Conservation (phyloP, 257 asterid genomes). For the Nicotiana tabacum region DNA sequence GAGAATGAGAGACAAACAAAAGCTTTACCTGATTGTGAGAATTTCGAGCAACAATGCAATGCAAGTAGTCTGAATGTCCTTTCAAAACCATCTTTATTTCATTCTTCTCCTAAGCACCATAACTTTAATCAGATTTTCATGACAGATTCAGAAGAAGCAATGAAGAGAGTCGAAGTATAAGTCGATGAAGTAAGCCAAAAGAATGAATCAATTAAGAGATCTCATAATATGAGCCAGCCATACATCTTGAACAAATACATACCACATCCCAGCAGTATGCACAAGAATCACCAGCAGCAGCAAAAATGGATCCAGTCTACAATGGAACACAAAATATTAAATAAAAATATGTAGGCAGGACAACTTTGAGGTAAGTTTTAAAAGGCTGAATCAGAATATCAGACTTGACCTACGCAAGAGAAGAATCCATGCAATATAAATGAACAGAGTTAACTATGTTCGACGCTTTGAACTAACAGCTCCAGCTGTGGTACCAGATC, state of each 20-base stretch:
- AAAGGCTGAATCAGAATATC: background rate
- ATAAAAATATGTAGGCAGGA: background rate
- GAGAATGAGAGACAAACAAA: conserved; percentile 4
- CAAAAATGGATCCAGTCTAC: conserved; percentile 74
- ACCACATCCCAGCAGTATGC: conserved; percentile 99
- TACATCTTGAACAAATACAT: conserved; percentile 33
- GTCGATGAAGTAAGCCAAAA: background rate
- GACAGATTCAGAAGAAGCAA: background rate
- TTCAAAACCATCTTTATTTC: conserved; percentile 67
- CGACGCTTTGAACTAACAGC: background rate
- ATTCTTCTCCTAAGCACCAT: conserved; percentile 55
- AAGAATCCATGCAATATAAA: conserved; percentile 1
- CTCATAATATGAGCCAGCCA: background rate
- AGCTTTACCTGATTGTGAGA: conserved; percentile 64
- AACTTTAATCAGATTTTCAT: background rate
- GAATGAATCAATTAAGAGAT: background rate
- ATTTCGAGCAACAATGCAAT: conserved; percentile 59
- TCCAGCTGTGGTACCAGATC: background rate
- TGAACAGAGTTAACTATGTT: background rate
- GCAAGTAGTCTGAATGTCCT: conserved; percentile 85
- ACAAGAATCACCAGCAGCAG: conserved; percentile 91
- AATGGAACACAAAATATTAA: background rate
- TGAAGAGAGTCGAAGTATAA: background rate
- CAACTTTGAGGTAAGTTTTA: background rate
- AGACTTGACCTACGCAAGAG: background rate